Base-by-base conservation (phyloP, 129 eudicot genomes). In the Pseudognaphalium luteoalbum region DNA sequence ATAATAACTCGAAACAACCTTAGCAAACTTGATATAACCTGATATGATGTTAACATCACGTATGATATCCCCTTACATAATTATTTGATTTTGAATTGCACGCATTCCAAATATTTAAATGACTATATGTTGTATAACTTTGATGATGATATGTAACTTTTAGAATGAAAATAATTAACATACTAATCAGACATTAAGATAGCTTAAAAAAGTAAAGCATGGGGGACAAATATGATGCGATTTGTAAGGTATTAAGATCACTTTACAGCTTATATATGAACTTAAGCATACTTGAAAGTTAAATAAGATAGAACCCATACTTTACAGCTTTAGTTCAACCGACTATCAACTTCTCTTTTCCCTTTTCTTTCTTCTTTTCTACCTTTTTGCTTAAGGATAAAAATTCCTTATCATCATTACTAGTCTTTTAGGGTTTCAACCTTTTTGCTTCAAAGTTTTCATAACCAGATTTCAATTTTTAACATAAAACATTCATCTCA, bases 161-260 rank as follows among this genome's bases (percentile, higher is more conserved):
- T 58, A 10, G 7, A 25, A 56, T 28, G 58, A 37, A 58, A 71
- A 30, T 9, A 25, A 25, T 25, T 0, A 25, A 57, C 21, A 0
- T n/a, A 57, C 22, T 56, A 56, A 56, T 4, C 52, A 44, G 6
- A 51, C 2, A 51, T 1, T 51, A 56, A 54, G 33, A 22, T 52
- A 25, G 0, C 11, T 59, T 47, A 29, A 29, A 78, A 78, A 78
- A 69, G 81, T 69, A 70, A 78, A 78, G 81, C 81, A 70, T 69
- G 76, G 81, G 81, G 50, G 76, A 78, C 76, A 70, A 78, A 58
- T 78, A 78, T 69, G 81, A 78, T 78, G 81, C 70, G 81, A 70
- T 78, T 28, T 44, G 70, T 78, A 70, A 69, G 81, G 76, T 47
- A 56, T 61, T 69, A 21, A 65, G 73, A 52, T 19, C 60, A 65